These are phyloP conservation scores for Aspergillus sp. DNA, from an alignment of 2,329 filamentous ascomycete genomes.

Conservation along the genomic window DNA sequence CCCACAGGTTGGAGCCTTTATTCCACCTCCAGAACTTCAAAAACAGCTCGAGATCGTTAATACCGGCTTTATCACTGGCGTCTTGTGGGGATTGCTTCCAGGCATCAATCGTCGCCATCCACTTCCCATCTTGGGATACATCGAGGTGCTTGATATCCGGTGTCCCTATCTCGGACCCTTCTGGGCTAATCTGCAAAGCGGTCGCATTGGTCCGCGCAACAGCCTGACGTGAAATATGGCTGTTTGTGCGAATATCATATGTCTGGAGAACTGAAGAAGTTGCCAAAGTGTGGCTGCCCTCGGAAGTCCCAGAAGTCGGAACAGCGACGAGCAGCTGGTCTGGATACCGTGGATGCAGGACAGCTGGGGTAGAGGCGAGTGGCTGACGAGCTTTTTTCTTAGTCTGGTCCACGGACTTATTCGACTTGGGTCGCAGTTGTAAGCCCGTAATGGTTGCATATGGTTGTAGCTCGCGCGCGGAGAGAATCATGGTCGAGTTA, in stretches of 20 bases:
- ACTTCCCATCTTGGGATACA: conserved; percentile 70
- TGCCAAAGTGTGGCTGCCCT: conserved; percentile 35
- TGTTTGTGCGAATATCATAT: conserved; percentile 71
- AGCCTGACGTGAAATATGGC: conserved; percentile 76
- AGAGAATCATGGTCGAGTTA: conserved; percentile 84
- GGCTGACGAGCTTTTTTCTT: conserved; percentile 4
- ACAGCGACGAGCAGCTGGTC: conserved; percentile 61
- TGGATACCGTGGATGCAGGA: conserved; percentile 52
- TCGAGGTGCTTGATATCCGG: conserved; percentile 67
- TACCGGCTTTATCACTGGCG: conserved; percentile 39
- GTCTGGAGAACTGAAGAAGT: conserved; percentile 60
- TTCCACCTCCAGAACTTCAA: conserved; percentile 83
- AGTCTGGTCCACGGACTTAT: conserved; percentile 42
- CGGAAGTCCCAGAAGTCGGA: conserved; percentile 39
- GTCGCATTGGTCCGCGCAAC: conserved; percentile 81
- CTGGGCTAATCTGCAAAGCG: conserved; percentile 64
- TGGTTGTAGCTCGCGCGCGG: conserved; percentile 79
- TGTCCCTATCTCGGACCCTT: conserved; percentile 62
- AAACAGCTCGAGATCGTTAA: conserved; percentile 57
- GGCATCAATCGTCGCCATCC: conserved; percentile 86
- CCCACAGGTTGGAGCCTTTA: conserved; percentile 49
- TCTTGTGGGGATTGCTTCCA: conserved; percentile 71
- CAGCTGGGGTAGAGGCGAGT: conserved; percentile 42
- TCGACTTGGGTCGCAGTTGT: conserved; percentile 46
- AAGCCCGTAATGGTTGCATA: conserved; percentile 76